phyloP scores from a whole-genome alignment of 2,329 filamentous ascomycete genomes.

The Colletotrichum tabaci region DNA sequence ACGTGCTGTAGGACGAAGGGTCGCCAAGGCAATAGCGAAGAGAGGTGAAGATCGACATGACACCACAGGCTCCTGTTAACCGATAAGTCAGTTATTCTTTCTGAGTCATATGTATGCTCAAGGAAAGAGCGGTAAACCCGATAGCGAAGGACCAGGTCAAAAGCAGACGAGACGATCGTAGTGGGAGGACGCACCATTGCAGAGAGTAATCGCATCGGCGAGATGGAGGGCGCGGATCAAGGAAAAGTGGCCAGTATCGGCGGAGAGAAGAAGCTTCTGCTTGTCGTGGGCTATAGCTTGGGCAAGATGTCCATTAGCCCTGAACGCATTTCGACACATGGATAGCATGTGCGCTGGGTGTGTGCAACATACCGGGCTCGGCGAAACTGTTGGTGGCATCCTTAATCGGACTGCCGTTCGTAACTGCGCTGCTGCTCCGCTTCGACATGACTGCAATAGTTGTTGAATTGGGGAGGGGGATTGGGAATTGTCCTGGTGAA shows the following conservation, averaged over 20 bases:
- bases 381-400: slow-evolving; percentile 45
- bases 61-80: slow-evolving; percentile 70
- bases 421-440: slow-evolving; percentile 65
- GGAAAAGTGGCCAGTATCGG: slow-evolving; percentile 81
- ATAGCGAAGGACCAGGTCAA: not conserved
- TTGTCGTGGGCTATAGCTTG: slow-evolving; percentile 74
- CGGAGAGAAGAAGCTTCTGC: slow-evolving; percentile 80
- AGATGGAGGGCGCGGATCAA: slow-evolving; percentile 80
- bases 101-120: not conserved
- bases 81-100: slow-evolving; percentile 18
- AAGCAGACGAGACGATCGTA: slow-evolving; percentile 1
- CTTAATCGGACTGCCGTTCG: slow-evolving; percentile 61
- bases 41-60: slow-evolving; percentile 96
- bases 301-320: slow-evolving; percentile 10
- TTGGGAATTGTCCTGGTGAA: not conserved
- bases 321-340: not conserved
- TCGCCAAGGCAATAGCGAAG: slow-evolving; percentile 91
- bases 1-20: slow-evolving; percentile 73
- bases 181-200: slow-evolving; percentile 74
- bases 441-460: slow-evolving; percentile 70
- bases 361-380: slow-evolving; percentile 52
- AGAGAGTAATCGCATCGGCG: slow-evolving; percentile 86
- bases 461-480: not conserved
- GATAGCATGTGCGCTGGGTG: slow-evolving; percentile 25
- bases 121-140: not conserved